Base-by-base conservation (phyloP, 2,329 filamentous ascomycete species). In the Fusarium lyarnte region DNA sequence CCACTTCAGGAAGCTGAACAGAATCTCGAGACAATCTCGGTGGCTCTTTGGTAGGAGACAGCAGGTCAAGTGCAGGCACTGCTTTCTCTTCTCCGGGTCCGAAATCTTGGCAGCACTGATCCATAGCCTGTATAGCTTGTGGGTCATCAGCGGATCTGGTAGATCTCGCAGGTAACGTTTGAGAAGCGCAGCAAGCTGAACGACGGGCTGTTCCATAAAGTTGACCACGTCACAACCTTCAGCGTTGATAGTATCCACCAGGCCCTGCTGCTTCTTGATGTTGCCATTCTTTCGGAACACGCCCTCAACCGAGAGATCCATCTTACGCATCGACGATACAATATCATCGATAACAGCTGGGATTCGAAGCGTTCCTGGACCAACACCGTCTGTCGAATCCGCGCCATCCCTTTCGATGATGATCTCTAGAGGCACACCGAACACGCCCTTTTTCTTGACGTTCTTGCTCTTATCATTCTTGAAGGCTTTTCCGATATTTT, bases 201-300 rank as follows among this genome's bases (percentile, higher is more conserved):
- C 94, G 2, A 97, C 95, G 63, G 92, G 95, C 80, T 98, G 94
- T 72, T 93, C 91, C 78, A 91, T 93, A 77, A 98, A 89, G 79
- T 97, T 94, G 62, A 97, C 91, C 61, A 92, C 90, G 73, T 97
- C 94, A 67, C 93, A 93, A 45, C 94, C 95, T 59, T 94, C 92
- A 47, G 90, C 90, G 81, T 99, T 96, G 72, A 99, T 94, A 76
- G 91, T 87, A 62, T 97, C 94, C 42, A 94, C 92, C 11, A 97
- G 86, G 69, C 97, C 95, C 75, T 93, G 94, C 47, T 98, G 87
- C 75, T 95, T 93, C 81, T 96, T 95, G 84, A 99, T 98, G 82
- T 98, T 99, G 76, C 96, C 96, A 78, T 98, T 99, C 87, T 99
- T 99, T 76, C 96, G 91, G 89, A 99, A 99, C 27, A 99, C 95